Base-by-base conservation (phyloP, 2,329 filamentous ascomycete species). In the Fragosphaeria purpurea region DNA sequence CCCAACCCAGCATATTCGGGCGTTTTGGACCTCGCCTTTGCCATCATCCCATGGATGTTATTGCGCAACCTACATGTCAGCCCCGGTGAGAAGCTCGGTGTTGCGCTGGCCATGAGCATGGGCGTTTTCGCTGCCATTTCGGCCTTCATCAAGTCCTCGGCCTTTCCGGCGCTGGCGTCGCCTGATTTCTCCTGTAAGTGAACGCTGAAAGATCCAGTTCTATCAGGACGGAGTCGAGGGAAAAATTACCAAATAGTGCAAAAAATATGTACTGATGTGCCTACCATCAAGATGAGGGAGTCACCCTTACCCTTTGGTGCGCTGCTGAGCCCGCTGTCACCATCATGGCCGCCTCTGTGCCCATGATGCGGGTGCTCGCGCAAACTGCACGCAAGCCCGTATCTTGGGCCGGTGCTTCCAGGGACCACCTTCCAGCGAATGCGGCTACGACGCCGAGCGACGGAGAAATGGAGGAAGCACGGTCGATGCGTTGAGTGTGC, bases 41-140 rank as follows among this genome's bases (percentile, higher is more conserved):
- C 64, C 4, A 45, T 63, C 7, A 48, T 66, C 5, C 64, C 63
- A 0, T 65, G 62, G 63, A 56, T 56, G 13, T 52, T 66, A 4
- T 56, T 67, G 7, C 59, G 62, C 55, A 53, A 58, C 1, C 58
- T 65, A 43, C 56, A 62, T n/a, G 65, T 66, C 60, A 62, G 57
- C 44, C 59, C 53, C 39, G 56, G 59, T 41, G 64, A 67, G 39
- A 63, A 63, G 50, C 47, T 66, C 6, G 63, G 64, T 5, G 61
- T 64, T 7, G 61, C 63, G 12, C 46, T 61, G 4, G 63, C 63
- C 47, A 67, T 67, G 64, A 65, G 63, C 48, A 62, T 67, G 51
- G 65, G 65, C 6, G 35, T 67, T 3, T 58, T 67, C 22, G 53
- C 53, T 10, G 53, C 53, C 35, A 37, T 47, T 12, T 45, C 40